Conservation (phyloP, 1,284 basidiomycete genomes). For the Trametes pubescens region DNA sequence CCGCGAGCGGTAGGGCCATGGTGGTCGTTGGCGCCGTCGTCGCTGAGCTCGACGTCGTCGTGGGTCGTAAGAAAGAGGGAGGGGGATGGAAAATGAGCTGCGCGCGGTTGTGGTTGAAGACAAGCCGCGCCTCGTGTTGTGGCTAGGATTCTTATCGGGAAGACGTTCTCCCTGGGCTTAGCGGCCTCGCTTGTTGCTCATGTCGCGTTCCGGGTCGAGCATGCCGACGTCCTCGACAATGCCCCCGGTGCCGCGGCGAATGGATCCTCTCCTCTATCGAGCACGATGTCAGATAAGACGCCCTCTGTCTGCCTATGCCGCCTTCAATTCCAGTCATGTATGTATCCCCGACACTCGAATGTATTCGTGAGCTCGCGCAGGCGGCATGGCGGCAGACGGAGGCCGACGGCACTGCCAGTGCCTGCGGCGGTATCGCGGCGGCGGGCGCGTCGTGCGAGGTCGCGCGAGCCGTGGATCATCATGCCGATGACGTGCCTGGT, state of each 20-base stretch:
- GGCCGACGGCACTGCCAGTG: too few relatives aligned
- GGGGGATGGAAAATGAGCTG: constrained; percentile 31
- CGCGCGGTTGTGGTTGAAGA: constrained; percentile 29
- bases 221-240: constrained; percentile 22
- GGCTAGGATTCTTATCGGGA: constrained; percentile 37
- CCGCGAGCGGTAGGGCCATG: constrained; percentile 30
- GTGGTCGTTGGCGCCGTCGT: constrained; percentile 41
- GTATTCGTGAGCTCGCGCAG: too few relatives aligned
- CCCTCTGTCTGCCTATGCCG: neutral
- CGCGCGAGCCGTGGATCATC: constrained; percentile 8
- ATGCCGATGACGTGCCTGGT: constrained; percentile 19
- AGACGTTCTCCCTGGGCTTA: constrained; percentile 27
- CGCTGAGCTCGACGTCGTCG: constrained; percentile 42
- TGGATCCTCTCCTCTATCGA: constrained; percentile 18
- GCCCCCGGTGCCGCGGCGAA: neutral
- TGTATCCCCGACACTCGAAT: too few relatives aligned
- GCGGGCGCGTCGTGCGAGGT: neutral
- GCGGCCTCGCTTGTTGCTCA: constrained; percentile 30
- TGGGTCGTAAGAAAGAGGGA: constrained; percentile 38
- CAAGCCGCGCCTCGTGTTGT: constrained; percentile 35
- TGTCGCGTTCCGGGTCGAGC: constrained; percentile 21
- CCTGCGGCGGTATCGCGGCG: neutral
- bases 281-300: constrained; percentile 30
- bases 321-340: neutral
- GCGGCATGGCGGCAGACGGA: too few relatives aligned